Evolutionary conservation across 2,329 filamentous ascomycete genomes (phyloP), one percentile per base, ranked within the genome.

Genomic region (Ceratocystis smalleyi): DNA sequence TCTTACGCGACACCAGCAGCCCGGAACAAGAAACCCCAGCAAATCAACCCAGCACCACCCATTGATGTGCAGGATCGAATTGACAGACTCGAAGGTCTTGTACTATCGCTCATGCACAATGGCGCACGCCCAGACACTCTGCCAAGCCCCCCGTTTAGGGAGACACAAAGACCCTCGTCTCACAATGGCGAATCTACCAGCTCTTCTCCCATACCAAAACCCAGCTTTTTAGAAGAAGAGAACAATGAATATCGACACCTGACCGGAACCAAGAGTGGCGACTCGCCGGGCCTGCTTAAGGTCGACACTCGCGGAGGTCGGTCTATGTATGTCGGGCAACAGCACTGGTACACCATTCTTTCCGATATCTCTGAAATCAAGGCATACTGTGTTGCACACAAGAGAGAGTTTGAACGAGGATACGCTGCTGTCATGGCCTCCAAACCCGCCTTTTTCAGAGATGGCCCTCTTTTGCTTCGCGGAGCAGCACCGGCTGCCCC

Each of bases 11-110:
- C 84, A 62, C 86, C 84, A 45, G 75, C 78, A 40, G 78, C 77
- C 62, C 83, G 89, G n/a, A 62, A 62, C 69, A 94, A 89, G 75
- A 95, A 89, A 79, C 85, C 78, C 71, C 82, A 86, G 74, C 76
- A 76, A 83, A 75, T 79, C 81, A 73, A 67, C 75, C 80, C 70
- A 76, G 4, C 35, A 40, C 80, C 75, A 69, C 90, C 92, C 61
- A 91, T 96, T 80, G 92, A 96, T 75, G 96, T 97, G 92, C 92
- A 97, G 77, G 95, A 95, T 72, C 88, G 94, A 73, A 97, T 97
- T 76, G 91, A 97, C 77, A 84, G 92, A 70, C 80, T 97, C 69
- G 92, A 97, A 80, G 88, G 89, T 70, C 78, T 97, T 73, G 92
- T 97, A 67, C 76, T 97, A 68, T 95, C 90, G 32, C 75, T 97